Evolutionary conservation across 331 rosid species (phyloP).

Genomic region (Acacia concinna): DNA sequence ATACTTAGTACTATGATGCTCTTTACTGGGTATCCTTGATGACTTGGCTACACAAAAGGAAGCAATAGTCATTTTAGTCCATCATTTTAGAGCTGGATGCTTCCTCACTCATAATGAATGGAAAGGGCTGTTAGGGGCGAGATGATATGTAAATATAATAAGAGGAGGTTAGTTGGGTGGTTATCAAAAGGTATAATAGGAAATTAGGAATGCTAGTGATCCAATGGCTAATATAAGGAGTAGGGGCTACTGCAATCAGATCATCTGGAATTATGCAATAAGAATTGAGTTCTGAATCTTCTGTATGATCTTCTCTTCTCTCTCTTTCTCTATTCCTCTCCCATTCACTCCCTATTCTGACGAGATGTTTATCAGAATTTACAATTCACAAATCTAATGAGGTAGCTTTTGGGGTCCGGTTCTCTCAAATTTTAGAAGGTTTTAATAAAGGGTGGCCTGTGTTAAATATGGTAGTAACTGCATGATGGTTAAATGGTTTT

Average conservation of each 20-base stretch:
- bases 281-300: neutral
- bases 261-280: no score
- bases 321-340: neutral
- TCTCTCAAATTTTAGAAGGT: neutral
- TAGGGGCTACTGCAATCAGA: no score
- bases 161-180: neutral
- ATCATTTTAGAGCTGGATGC: neutral
- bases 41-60: no score
- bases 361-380: neutral
- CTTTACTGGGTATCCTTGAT: no score
- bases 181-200: neutral
- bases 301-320: no score
- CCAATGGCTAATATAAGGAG: no score
- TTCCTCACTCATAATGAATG: neutral
- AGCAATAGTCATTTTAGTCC: no score
- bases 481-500: neutral
- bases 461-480: neutral
- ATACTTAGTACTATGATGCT: no score
- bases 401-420: neutral
- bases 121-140: neutral
- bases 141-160: no score
- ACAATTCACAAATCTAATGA: neutral
- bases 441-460: neutral
- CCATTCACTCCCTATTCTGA: neutral
- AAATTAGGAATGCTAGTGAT: no score